Evolutionary conservation across 306 rosid genomes (phyloP).

Genomic region (Acmispon strigosus): DNA sequence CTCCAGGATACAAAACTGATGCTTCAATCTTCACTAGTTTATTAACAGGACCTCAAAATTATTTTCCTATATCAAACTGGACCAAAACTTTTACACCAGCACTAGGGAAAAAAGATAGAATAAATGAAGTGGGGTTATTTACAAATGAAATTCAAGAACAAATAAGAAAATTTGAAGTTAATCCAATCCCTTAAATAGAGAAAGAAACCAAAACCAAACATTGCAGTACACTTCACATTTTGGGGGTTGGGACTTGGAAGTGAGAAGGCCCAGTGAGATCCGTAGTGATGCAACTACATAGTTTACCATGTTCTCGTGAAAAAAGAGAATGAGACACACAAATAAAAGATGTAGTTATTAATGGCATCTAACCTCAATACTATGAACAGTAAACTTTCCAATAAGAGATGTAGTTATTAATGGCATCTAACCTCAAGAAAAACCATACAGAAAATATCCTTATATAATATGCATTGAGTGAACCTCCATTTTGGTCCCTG

Average conservation of each 20-base stretch:
- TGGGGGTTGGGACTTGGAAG: neutral
- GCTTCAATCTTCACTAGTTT: neutral
- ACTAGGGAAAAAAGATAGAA: neutral
- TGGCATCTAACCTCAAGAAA: too few species aligned
- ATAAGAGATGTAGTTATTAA: too few species aligned
- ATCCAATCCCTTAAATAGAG: neutral
- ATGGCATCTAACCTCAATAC: neutral
- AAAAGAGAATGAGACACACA: neutral
- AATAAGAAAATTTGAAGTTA: neutral
- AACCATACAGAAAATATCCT: too few species aligned
- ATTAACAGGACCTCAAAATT: slow-evolving; percentile 1
- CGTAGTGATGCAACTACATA: neutral
- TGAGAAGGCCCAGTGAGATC: neutral
- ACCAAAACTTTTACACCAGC: slow-evolving; percentile 9
- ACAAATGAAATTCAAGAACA: neutral
- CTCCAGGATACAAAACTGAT: slow-evolving; percentile 12
- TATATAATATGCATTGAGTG: too few species aligned
- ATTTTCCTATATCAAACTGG: slow-evolving; percentile 8
- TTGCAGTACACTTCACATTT: neutral
- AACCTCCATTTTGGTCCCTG: too few species aligned
- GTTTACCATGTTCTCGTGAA: neutral
- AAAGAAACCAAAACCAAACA: slow-evolving; percentile 10
- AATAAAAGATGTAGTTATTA: neutral
- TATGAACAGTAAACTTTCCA: too few species aligned
- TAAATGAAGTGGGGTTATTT: neutral